Base-by-base conservation (phyloP, 2,329 filamentous ascomycete species). In the Neonectria neomacrospora region DNA sequence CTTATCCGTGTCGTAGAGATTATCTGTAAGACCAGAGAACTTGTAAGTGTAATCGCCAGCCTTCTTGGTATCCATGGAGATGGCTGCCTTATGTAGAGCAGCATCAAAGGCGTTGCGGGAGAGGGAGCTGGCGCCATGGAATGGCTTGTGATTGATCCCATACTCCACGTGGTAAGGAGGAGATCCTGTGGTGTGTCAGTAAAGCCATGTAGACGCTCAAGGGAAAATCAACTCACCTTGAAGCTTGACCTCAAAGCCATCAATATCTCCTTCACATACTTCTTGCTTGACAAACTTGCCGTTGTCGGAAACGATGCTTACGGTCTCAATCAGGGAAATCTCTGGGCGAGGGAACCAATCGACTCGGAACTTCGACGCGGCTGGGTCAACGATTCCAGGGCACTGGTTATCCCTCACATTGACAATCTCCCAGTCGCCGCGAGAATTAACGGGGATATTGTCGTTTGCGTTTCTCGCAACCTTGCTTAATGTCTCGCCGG, bases 201-300 rank as follows among this genome's bases (percentile, higher is more conserved):
- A 57, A 60, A 58, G 37, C 37, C 10, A 47, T 22, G 18, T 41
- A 61, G 16, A 2, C 18, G 5, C 5, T 22, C 4, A 23, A 59
- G n/a, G 30, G 45, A 30, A 22, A 8, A 8, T 28, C 14, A 44
- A 75, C 84, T 80, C 86, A 87, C 93, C 95, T 75, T 87, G 87
- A 65, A 99, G 85, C 45, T 86, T 85, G 56, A 99, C 82, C 73
- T 97, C 94, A 58, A 97, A 89, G 3, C 90, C 89, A 76, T 97
- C 95, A 73, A 97, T 91, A 65, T 98, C 95, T 30, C 95, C 95
- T 80, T 99, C 94, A 74, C 96, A 99, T 30, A 99, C 90, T 64
- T 94, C 90, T 44, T 89, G 86, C 78, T 96, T 96, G 70, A 89
- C 76, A 74, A 90, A 91, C 34, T 84, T 83, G 28, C 83, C 81